Percentiles rank a stretch among this genome's conserved stretches.
phyloP scores from a whole-genome alignment of 2,329 filamentous ascomycete genomes.

The Calonectria multiphialidica region DNA sequence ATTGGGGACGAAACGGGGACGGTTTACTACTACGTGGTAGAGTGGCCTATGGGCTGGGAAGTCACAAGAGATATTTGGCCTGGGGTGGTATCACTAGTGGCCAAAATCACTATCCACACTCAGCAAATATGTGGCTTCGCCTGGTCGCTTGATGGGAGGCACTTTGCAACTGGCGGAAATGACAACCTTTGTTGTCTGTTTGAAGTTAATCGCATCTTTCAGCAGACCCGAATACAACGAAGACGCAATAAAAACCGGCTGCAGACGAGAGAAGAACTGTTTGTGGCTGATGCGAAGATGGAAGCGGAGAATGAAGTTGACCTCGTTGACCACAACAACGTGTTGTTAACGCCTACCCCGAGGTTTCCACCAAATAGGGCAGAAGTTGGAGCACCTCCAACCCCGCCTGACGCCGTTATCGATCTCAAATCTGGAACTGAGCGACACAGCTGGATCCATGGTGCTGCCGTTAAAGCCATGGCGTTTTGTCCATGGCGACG shows the following conservation, averaged over 20 bases:
- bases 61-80: slow-evolving; percentile 76
- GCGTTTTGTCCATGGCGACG: slow-evolving; percentile 97
- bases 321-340: background rate
- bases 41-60: slow-evolving; percentile 81
- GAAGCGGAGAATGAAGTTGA: slow-evolving; percentile 22
- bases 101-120: slow-evolving; percentile 81
- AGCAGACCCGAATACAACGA: slow-evolving; percentile 15
- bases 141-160: slow-evolving; percentile 82
- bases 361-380: background rate
- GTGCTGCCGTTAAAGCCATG: slow-evolving; percentile 94
- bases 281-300: slow-evolving; percentile 23
- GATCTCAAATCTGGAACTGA: slow-evolving; percentile 68
- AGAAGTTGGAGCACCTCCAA: slow-evolving; percentile 40
- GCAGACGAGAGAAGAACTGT: slow-evolving; percentile 12
- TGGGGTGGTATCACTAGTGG: slow-evolving; percentile 82
- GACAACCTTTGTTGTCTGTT: slow-evolving; percentile 92
- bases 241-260: background rate
- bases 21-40: slow-evolving; percentile 89
- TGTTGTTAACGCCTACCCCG: background rate
- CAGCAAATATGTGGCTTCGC: slow-evolving; percentile 95
- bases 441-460: slow-evolving; percentile 81
- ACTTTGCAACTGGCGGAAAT: slow-evolving; percentile 91
- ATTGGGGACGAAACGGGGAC: slow-evolving; percentile 87
- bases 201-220: slow-evolving; percentile 71
- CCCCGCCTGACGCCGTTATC: slow-evolving; percentile 53